phyloP scores from a whole-genome alignment of 2,329 filamentous ascomycete genomes.

The Didymella arachidicola region DNA sequence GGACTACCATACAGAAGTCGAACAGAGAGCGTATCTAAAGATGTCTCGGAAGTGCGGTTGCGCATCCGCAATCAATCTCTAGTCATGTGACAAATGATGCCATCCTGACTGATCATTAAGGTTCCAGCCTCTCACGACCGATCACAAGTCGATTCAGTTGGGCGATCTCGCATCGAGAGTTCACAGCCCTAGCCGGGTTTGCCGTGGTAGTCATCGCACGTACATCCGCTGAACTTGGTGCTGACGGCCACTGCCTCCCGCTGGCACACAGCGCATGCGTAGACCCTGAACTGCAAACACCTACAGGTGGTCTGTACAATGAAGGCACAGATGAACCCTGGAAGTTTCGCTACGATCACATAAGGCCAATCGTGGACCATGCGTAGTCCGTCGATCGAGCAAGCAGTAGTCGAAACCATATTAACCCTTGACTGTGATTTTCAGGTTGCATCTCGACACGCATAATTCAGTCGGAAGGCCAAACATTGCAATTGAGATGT shows the following conservation, averaged over 20 bases:
- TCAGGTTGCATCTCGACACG: background rate
- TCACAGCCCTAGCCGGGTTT: conserved; percentile 6
- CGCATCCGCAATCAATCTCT: conserved; percentile 10
- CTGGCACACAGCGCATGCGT: conserved; percentile 7
- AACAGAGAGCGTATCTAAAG: conserved; percentile 15
- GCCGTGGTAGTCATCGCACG: conserved; percentile 24
- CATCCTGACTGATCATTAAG: conserved; percentile 3
- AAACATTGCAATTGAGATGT: background rate
- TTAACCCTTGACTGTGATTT: background rate
- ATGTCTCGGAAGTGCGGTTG: conserved; percentile 16
- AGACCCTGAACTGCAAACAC: conserved; percentile 22
- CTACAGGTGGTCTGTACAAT: conserved; percentile 20
- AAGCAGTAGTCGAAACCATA: background rate
- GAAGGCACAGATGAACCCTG: background rate
- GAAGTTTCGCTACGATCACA: background rate
- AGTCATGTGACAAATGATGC: conserved; percentile 15
- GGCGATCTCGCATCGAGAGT: conserved; percentile 8
- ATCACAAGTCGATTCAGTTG: conserved; percentile 2
- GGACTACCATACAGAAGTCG: conserved; percentile 9
- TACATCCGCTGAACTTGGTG: conserved; percentile 22
- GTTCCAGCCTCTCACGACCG: conserved; percentile 8
- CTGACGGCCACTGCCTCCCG: conserved; percentile 33
- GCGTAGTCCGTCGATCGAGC: background rate
- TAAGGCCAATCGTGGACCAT: background rate
- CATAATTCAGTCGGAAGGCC: background rate